Conservation (phyloP, 75 land plant species). For the Pinus albicaulis region DNA sequence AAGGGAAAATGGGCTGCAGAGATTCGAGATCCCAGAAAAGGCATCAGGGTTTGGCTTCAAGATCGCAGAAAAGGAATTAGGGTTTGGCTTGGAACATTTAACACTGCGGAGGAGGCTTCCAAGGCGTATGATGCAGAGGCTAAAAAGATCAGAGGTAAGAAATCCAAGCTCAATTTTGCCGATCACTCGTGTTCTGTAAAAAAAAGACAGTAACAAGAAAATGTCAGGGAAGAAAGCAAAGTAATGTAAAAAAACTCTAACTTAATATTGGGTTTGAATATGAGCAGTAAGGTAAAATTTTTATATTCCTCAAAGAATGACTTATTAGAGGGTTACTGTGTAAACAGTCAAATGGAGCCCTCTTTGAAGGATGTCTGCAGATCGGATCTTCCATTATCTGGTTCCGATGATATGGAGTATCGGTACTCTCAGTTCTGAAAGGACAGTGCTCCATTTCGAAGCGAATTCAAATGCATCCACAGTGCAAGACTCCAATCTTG, state of each 20-base stretch:
- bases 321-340: background rate
- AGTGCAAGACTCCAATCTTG: background rate
- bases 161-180: background rate
- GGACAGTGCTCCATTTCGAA: too few species aligned
- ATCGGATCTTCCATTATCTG: background rate
- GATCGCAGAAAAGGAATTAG: conserved; percentile 1
- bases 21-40: conserved; percentile 1
- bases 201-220: background rate
- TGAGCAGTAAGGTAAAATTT: background rate
- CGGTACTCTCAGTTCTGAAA: background rate
- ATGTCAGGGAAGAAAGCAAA: background rate
- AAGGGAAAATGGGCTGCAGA: conserved; percentile 3
- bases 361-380: background rate
- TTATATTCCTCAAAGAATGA: background rate
- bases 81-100: conserved; percentile 6
- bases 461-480: background rate
- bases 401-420: background rate
- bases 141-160: conserved; percentile 1
- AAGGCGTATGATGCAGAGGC: conserved; percentile 1
- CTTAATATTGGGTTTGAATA: background rate
- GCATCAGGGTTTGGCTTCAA: conserved; percentile 5
- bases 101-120: background rate
- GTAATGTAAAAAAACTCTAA: background rate
- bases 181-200: background rate
- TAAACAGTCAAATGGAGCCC: background rate